Base-by-base conservation (phyloP, 2,329 filamentous ascomycete genomes). In the Fusarium humuli region DNA sequence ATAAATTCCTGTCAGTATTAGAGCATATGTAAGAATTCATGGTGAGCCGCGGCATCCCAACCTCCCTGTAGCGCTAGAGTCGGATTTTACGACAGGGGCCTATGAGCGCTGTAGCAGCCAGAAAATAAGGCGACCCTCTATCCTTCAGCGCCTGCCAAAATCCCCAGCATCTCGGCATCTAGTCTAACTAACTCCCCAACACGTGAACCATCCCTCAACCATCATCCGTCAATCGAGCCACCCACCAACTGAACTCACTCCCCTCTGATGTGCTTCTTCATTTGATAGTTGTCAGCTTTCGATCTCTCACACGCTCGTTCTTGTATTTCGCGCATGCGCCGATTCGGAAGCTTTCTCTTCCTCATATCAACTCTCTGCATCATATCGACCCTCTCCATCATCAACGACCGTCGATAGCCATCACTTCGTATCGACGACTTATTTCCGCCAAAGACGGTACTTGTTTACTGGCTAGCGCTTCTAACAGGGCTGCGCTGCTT, bases 181-280 rank as follows among this genome's bases (percentile, higher is more conserved):
- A 56, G 61, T 59, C 9, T 55, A 74, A 61, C 73, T 74, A 56
- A 64, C 9, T 61, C 61, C 73, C 71, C 73, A 75, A 75, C 73
- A 75, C 73, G 73, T 75, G 73, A 74, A 74, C 70, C 62, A 69
- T 70, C 54, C 54, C 73, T 75, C 73, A 75, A 75, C 73, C 70
- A 70, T 73, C 65, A 71, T 72, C 72, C 59, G 71, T 71, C 69
- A 65, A 69, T 65, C 71, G 61, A 65, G 61, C 61, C 61, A 65
- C 61, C 40, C 50, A 57, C 30, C 58, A 29, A 57, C 61, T 73
- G 23, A 56, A 50, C 49, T 72, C 60, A 61, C 59, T 64, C 59
- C 53, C 62, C 40, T 41, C 67, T 50, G 58, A 56, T 47, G 40
- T 52, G 25, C 52, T 65, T 46, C 10, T 25, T 44, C n/a, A 22